Percentiles rank a stretch among this genome's conserved stretches.
phyloP scores from a whole-genome alignment of 2,329 filamentous ascomycete genomes.

The Pyrenophora teres region DNA sequence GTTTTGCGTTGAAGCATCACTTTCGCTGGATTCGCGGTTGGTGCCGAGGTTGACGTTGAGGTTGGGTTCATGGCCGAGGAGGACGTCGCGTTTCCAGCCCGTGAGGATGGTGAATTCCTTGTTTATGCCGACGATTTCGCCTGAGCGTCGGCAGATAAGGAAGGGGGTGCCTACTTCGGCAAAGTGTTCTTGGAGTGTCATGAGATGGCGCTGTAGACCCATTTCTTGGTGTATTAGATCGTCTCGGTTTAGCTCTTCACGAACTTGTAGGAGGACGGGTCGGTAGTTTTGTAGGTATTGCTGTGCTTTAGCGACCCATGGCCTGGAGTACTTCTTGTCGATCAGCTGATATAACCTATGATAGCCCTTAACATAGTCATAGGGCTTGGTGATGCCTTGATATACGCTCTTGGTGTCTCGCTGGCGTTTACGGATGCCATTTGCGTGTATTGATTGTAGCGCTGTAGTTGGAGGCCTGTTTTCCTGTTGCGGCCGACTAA shows the following conservation, averaged over 20 bases:
- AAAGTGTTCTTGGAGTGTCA: slow-evolving; percentile 92
- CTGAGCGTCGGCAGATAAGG: slow-evolving; percentile 87
- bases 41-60: slow-evolving; percentile 79
- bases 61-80: slow-evolving; percentile 86
- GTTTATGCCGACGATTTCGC: slow-evolving; percentile 92
- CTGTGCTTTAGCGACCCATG: slow-evolving; percentile 80
- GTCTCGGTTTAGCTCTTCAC: slow-evolving; percentile 81
- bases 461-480: slow-evolving; percentile 34
- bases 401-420: slow-evolving; percentile 85
- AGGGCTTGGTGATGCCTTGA: slow-evolving; percentile 85
- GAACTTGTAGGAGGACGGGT: slow-evolving; percentile 90
- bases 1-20: slow-evolving; percentile 48
- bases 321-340: slow-evolving; percentile 75
- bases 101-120: slow-evolving; percentile 97
- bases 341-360: slow-evolving; percentile 84
- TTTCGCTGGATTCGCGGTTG: slow-evolving; percentile 43
- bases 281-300: slow-evolving; percentile 87
- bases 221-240: slow-evolving; percentile 98
- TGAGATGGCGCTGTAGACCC: slow-evolving; percentile 88
- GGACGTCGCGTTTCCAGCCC: slow-evolving; percentile 87
- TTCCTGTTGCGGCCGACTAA: slow-evolving; percentile 34
- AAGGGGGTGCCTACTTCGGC: slow-evolving; percentile 87
- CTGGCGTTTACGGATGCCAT: slow-evolving; percentile 54
- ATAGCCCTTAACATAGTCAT: slow-evolving; percentile 87
- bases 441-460: slow-evolving; percentile 39